phyloP scores from a whole-genome alignment of 179 eudicot species.

The Monotropa hypopitys region DNA sequence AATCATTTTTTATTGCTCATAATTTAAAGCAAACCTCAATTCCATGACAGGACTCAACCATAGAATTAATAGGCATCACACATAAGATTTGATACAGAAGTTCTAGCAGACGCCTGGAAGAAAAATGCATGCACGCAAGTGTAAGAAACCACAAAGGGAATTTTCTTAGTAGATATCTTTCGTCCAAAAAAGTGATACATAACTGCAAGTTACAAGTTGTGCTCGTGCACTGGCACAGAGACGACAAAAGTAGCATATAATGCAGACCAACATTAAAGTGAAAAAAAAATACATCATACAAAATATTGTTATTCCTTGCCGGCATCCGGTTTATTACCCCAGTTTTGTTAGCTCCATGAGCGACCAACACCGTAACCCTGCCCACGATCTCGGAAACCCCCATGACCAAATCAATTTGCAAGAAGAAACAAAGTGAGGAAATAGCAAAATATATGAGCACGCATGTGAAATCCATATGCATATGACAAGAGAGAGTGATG shows the following conservation, averaged over 20 bases:
- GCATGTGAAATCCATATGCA: neutral
- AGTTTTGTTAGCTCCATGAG: constrained; percentile 23
- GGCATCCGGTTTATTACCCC: neutral
- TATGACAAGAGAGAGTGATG: neutral
- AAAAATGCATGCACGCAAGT: constrained; percentile 64
- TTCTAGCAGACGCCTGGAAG: constrained; percentile 55
- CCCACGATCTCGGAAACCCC: constrained; percentile 43
- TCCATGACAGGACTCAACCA: no score
- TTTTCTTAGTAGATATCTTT: neutral
- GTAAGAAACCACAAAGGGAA: constrained; percentile 50
- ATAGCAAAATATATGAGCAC: neutral
- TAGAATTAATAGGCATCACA: constrained; percentile 89
- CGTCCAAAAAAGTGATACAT: neutral
- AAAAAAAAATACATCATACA: no score
- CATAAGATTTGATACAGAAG: constrained; percentile 78
- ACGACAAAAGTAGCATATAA: neutral
- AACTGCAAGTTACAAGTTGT: neutral
- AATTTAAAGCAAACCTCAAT: no score
- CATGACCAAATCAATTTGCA: constrained; percentile 16
- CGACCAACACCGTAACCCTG: constrained; percentile 41
- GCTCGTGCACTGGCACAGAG: neutral
- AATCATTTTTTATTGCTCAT: no score
- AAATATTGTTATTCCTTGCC: no score
- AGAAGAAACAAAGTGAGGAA: neutral
- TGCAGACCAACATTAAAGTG: neutral